Evolutionary conservation across 2,329 filamentous ascomycete species (phyloP), one percentile per base, ranked within the genome.

Genomic region (Cytospora piceicola): DNA sequence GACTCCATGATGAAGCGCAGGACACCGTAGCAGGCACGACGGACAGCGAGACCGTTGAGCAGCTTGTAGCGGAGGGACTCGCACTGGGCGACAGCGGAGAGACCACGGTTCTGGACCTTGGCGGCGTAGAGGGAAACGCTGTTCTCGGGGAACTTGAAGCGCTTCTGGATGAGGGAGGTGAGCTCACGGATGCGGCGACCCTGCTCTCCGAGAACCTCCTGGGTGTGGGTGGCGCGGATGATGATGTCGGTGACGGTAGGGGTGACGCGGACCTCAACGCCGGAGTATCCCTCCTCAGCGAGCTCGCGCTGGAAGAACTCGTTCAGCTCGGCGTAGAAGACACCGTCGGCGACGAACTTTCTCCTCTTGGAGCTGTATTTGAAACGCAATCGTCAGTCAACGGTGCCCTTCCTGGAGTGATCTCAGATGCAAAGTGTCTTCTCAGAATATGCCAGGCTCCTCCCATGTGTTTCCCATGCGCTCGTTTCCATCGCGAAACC

Each of bases 261-360:
- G 76, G 95, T 99, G 77, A 99, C 95, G 88, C 96, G 93, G 86
- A 99, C 95, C 88, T 99, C 96, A 82, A 99, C 95, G 82, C 95
- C 95, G 66, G 95, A 99, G 90, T 99, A 99, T 77, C 95, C 95
- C 87, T 99, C 96, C 90, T 99, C 95, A 81, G 95, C 95, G 81
- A 99, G 88, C 87, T 99, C 95, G 83, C 95, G 94, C 90, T 98
- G 95, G 93, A 99, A 99, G 91, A 99, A 99, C 88, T 99, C 95
- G 91, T 99, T 99, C 84, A 99, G 87, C 87, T 99, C 95, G 87
- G 95, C 95, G 85, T 97, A 99, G 92, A 99, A 99, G 79, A 99
- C 95, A 90, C 95, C 95, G 85, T 99, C 95, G 75, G 91, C 92
- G 81, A 94, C 90, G 86, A 94, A 94, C 90, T 94, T 94, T 88